Base-by-base conservation (phyloP, 2,329 filamentous ascomycete species). In the Neofusicoccum laricinum region DNA sequence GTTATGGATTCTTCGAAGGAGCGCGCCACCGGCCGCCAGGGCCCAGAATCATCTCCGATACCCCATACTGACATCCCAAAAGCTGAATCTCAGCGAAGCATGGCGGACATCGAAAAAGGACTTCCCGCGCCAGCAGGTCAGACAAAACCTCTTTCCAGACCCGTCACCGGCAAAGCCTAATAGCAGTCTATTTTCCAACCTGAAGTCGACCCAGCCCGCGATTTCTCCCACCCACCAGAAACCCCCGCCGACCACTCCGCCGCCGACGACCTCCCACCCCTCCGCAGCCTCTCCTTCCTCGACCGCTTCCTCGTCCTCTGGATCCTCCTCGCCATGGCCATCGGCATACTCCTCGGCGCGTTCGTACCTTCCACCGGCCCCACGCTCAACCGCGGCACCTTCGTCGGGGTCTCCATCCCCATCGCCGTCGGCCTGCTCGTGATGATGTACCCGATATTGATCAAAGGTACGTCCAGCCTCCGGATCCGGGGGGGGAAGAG, bases 391-490 rank as follows among this genome's bases (percentile, higher is more conserved):
- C 85, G 83, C 69, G 91, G 91, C 4, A 85, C 85, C 43, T 62
- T 40, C n/a, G 89, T 91, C 0, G 87, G 87, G 0, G 87, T 91
- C 0, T 89, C 86, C 1, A 77, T 89, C 25, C 88, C 88, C 0
- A 64, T 66, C 91, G 91, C 92, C 0, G 80, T 96, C 53, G 92
- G 92, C 0, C 79, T 96, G 0, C 82, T 96, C 1, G 88, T 96
- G 46, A 96, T 96, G 92, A 96, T 96, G 91, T 96, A 95, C 72
- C 93, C 92, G 0, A 96, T 96, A 66, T 80, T 96, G 0, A 30
- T 30, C 25, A 30, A 30, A 30, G 25, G 25, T 30, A 30, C 25
- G 25, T 30, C n/a, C n/a, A n/a, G n/a, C n/a, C n/a, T n/a, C n/a
- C 7, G 25, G 25, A 4, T 30, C 25, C 25, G 25, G 5, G 25